Base-by-base conservation (phyloP, 352 stramenopile genomes). In the Phytophthora pisi region DNA sequence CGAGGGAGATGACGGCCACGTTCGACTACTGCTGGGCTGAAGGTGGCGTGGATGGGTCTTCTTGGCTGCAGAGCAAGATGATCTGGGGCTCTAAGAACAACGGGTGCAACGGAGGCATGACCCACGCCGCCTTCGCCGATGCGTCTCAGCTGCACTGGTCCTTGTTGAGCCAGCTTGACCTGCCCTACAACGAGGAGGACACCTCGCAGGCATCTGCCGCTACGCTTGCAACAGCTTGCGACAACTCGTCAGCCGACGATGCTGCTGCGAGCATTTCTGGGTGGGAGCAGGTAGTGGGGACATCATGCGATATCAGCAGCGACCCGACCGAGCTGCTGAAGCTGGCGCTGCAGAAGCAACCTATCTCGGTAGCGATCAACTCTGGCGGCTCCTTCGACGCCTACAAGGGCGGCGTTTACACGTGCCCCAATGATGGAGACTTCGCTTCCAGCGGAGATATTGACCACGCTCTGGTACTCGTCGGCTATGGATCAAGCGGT, bases 21-120 rank as follows among this genome's bases (percentile, higher is more conserved):
- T 95, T 93, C 51, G 31, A 86, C 45, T 95, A 95, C 63, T 95
- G 87, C 64, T 95, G 85, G 85, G 81, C 84, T 1, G 56, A 72
- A 20, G 58, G 60, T 1, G 78, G 77, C 11, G 83, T 90, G 1
- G 63, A 70, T 13, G 77, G 83, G 28, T 74, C 84, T 26, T 67
- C 58, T 28, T 93, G 85, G 87, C 57, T 95, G 28, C 61, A 86
- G 55, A 73, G 50, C 28, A 78, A 74, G n/a, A 92, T 91, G 85
- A 79, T 79, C 30, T 95, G 85, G 84, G 75, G 74, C 13, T 92
- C 82, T n/a, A 70, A 75, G 55, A 92, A 90, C 57, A 78, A 90
- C 16, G 83, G 66, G 15, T 93, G 85, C 61, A 77, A 86, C 42
- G 85, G 85, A 34, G 81, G 83, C 3, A 93, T 93, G 85, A 93